Conservation (phyloP, 108 stramenopile species). For the Conticribra guillardii region DNA sequence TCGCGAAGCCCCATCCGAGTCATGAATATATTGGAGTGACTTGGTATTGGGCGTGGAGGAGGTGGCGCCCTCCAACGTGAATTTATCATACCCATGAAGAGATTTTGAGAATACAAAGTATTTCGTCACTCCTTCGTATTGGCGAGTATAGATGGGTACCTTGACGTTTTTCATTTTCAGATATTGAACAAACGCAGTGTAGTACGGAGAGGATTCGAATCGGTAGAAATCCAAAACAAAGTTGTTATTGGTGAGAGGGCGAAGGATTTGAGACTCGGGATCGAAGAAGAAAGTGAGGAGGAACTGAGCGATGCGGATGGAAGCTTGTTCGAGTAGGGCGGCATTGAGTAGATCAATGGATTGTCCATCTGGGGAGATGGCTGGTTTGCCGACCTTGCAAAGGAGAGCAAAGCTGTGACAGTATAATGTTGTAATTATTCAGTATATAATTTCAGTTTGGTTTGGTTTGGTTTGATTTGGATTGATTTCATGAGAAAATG, state of each 20-base stretch:
- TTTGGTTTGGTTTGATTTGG: neutral
- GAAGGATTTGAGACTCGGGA: conserved; percentile 28
- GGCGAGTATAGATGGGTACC: conserved; percentile 47
- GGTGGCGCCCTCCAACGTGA: conserved; percentile 51
- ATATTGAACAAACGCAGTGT: conserved; percentile 34
- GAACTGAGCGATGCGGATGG: conserved; percentile 47
- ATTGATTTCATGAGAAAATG: no score
- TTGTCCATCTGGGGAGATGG: conserved; percentile 27
- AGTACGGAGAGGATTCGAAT: conserved; percentile 50
- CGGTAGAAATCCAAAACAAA: conserved; percentile 57
- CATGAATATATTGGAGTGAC: conserved; percentile 38
- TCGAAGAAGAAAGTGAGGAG: conserved; percentile 60
- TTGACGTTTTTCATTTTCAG: conserved; percentile 20
- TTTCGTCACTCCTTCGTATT: conserved; percentile 37
- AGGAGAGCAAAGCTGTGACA: conserved; percentile 47
- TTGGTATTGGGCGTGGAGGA: conserved; percentile 57
- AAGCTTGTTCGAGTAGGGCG: conserved; percentile 38
- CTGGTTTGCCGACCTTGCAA: conserved; percentile 51
- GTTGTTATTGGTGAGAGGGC: conserved; percentile 59
- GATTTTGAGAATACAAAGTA: conserved; percentile 43
- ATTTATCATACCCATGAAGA: conserved; percentile 54
- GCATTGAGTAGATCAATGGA: conserved; percentile 36
- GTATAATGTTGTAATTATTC: neutral
- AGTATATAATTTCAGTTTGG: neutral
- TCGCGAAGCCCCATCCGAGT: conserved; percentile 43